Conservation (phyloP, 2,329 filamentous ascomycete species). For the Berkeleyomyces basicola region DNA sequence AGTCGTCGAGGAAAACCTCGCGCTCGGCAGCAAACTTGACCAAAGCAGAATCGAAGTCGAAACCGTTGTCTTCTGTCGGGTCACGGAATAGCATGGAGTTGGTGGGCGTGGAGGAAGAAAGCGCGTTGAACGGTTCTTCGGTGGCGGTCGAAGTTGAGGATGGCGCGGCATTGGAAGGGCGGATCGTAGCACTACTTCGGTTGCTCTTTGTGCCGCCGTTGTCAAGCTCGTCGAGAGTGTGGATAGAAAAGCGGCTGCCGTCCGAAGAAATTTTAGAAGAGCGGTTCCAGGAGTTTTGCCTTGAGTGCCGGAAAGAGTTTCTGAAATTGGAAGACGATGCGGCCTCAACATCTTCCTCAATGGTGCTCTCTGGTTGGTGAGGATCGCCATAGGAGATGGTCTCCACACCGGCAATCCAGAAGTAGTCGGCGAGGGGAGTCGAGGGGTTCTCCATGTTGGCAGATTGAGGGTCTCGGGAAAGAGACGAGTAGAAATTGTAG, state of each 20-base stretch:
- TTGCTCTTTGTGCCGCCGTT: slow-evolving; percentile 40
- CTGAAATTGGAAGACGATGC: slow-evolving; percentile 20
- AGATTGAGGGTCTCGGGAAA: not conserved
- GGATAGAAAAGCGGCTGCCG: slow-evolving; percentile 35
- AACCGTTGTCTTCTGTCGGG: slow-evolving; percentile 32
- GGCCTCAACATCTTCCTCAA: slow-evolving; percentile 44
- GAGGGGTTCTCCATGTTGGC: slow-evolving; percentile 41
- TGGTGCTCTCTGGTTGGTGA: slow-evolving; percentile 30
- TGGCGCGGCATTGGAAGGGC: slow-evolving; percentile 23
- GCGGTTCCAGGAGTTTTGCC: slow-evolving; percentile 42
- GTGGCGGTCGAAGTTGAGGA: slow-evolving; percentile 13
- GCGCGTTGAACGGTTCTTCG: not conserved
- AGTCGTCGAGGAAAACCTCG: slow-evolving; percentile 82
- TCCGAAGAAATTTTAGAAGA: slow-evolving; percentile 36
- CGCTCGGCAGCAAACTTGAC: slow-evolving; percentile 91
- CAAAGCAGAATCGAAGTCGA: slow-evolving; percentile 86
- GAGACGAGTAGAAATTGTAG: not conserved
- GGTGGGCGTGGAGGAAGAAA: slow-evolving; percentile 13
- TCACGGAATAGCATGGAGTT: slow-evolving; percentile 24
- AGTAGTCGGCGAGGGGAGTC: slow-evolving; percentile 54
- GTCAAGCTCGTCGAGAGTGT: slow-evolving; percentile 41
- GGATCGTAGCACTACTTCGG: slow-evolving; percentile 49
- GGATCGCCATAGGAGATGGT: slow-evolving; percentile 46
- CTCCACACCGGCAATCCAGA: slow-evolving; percentile 59
- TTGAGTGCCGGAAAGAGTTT: slow-evolving; percentile 38